Percentiles rank a stretch among this genome's conserved stretches.
Conservation (phyloP, 2,329 filamentous ascomycete genomes). For the Ceratocystis variospora region DNA sequence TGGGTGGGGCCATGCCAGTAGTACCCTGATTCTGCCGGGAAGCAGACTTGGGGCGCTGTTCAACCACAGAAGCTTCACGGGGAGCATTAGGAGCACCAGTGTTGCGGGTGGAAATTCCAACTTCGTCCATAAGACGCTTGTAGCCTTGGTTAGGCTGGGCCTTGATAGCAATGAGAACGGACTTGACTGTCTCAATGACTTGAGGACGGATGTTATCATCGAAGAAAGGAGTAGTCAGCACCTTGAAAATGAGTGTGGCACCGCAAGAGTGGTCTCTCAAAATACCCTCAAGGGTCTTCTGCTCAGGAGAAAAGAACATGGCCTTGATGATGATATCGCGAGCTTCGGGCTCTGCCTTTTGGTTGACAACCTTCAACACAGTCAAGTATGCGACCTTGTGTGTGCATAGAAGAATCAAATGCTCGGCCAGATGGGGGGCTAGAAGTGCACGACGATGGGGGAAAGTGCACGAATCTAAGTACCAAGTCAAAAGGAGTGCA, state of each 20-base stretch:
- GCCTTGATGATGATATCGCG: conserved; percentile 80
- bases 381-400: conserved; percentile 98
- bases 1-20: conserved; percentile 30
- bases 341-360: conserved; percentile 85
- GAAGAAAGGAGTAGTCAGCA: conserved; percentile 92
- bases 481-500: conserved; percentile 87
- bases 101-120: conserved; percentile 64
- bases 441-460: conserved; percentile 80
- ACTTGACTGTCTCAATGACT: conserved; percentile 83
- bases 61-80: conserved; percentile 32
- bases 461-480: conserved; percentile 95
- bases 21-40: conserved; percentile 38
- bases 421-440: conserved; percentile 80
- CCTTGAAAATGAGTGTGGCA: conserved; percentile 95
- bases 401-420: conserved; percentile 88
- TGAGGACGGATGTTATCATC: conserved; percentile 80
- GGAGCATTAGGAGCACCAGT: conserved; percentile 29
- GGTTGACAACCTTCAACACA: conserved; percentile 95
- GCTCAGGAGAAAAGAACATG: conserved; percentile 79
- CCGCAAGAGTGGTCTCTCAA: conserved; percentile 83
- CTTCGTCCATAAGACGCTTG: conserved; percentile 97
- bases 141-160: conserved; percentile 91
- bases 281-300: conserved; percentile 79
- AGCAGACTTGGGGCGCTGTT: conserved; percentile 44
- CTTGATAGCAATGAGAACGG: conserved; percentile 77